Percentiles rank a stretch among this genome's conserved stretches.
These are phyloP conservation scores for Fragaria iinumae DNA, from an alignment of 306 rosid genomes.

Conservation along the genomic window DNA sequence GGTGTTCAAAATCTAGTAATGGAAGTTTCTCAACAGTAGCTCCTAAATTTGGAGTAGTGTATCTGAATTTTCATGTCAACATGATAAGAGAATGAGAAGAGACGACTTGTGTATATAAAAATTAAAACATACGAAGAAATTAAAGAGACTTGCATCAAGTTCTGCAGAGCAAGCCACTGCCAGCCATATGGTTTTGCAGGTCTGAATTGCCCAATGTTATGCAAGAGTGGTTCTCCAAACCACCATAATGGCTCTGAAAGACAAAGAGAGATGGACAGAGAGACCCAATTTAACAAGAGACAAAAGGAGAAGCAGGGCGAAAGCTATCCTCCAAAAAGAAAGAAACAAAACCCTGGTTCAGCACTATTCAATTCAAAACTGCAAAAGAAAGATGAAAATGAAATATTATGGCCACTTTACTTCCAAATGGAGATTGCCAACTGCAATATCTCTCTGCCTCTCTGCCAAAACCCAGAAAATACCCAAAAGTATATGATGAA, in stretches of 20 bases:
- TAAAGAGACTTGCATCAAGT: background rate
- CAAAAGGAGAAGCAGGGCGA: background rate
- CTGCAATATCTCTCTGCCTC: conserved; percentile 7
- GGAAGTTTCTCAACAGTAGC: conserved; percentile 2
- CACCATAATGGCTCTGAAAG: background rate
- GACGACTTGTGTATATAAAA: conserved; percentile 28
- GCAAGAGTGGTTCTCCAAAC: conserved; percentile 21
- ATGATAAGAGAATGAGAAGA: conserved; percentile 11
- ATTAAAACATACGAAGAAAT: background rate
- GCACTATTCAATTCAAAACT: background rate
- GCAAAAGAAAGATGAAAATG: background rate
- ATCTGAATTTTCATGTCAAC: conserved; percentile 17
- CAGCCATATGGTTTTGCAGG: conserved; percentile 22
- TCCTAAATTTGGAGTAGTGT: conserved; percentile 18
- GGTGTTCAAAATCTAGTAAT: background rate
- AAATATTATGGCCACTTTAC: background rate
- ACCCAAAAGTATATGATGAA: conserved; percentile 5
- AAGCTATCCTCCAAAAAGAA: conserved; percentile 15
- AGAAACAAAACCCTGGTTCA: conserved; percentile 8
- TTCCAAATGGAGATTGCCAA: conserved; percentile 11
- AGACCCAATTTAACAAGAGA: conserved; percentile 1
- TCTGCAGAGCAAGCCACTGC: conserved; percentile 43
- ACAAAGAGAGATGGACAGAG: background rate
- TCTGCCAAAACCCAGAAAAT: background rate
- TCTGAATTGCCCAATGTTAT: conserved; percentile 8